Evolutionary conservation across 257 asterid genomes (phyloP), one percentile per base, ranked within the genome.

Genomic region (Leptodermis oblonga): DNA sequence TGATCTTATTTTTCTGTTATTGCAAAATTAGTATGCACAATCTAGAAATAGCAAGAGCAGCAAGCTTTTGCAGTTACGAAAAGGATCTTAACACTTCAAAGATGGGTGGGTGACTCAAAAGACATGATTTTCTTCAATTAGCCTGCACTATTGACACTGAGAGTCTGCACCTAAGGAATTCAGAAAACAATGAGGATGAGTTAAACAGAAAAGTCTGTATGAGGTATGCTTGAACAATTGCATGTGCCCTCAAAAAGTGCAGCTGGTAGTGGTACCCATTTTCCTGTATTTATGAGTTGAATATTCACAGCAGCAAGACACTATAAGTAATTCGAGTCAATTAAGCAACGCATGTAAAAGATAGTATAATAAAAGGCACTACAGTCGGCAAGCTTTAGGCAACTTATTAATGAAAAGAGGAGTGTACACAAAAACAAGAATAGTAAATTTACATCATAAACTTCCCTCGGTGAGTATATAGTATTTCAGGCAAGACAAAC

Each of bases 201-300:
- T 90, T 93, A 86, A 87, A 79, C 48, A 93, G 85, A 70, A 93
- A 93, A 76, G 88, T 90, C 71, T 85, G 88, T 22, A 97, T 90
- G 73, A 93, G 81, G 84, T 93, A 90, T 49, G 97, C 86, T 85
- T 93, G 99, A 79, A 90, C 97, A 68, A 93, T 93, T 69, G 99
- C 96, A 17, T 97, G 95, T 60, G 99, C 99, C 75, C 99, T 90
- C 71, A 93, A 84, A 81, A 93, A 93, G 73, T 90, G 84, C 49
- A 93, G 91, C 83, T n/a, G n/a, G n/a, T n/a, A n/a, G n/a, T 93
- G 99, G 82, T 90, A 93, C 41, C 99, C 97, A 65, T 93, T 90
- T 78, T 86, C 99, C 99, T 90, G 88, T 55, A 68, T 41, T 60
- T 17, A 42, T 46, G 60, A 14, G 20, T 11, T 22, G 36, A 54